Evolutionary conservation across 169 alveolate genomes (phyloP), one percentile per base, ranked within the genome.

Genomic region (Plasmodium blacklocki): DNA sequence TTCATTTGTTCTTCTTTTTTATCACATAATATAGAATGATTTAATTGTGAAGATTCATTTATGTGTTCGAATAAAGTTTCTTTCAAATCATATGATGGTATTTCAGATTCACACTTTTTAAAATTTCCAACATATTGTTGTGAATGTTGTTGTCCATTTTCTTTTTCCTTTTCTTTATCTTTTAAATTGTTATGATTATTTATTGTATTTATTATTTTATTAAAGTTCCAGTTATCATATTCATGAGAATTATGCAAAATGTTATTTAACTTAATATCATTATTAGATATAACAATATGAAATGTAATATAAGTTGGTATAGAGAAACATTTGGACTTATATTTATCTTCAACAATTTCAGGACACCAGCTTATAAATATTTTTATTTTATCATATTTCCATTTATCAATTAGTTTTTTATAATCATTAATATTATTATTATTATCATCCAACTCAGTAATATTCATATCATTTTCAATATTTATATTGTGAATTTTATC

Each of bases 271-370:
- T 18, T 54, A 9, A 9, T n/a, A 47, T 54, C 56, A 21, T 49
- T 19, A 29, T 64, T 9, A 19, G 92, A 75, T 8, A 85, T 12
- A 62, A 85, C 92, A 19, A 85, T 80, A 71, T 85, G 92, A 74
- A 85, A 58, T 29, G 56, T 52, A 4, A 85, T 39, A 60, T 59
- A 19, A 26, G 87, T 70, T 6, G 92, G 87, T 6, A 71, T 15
- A 63, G 92, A 85, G 62, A 85, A 85, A 66, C 92, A 85, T 26
- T 85, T 85, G 12, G 92, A 85, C 54, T 71, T 85, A 15, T 85
- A 85, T n/a, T 85, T 85, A 26, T 85, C 92, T 18, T 85, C 87
- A 26, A n/a, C 62, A 71, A 85, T 71, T 85, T 85, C 92, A 0
- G 92, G 86, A 29, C 71, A 70, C 92, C 92, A 85, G 67, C 75